A percentile compares a stretch with the other conserved stretches of the same genome.
phyloP scores from a whole-genome alignment of 106 monocot genomes.

The Allium sativum region DNA sequence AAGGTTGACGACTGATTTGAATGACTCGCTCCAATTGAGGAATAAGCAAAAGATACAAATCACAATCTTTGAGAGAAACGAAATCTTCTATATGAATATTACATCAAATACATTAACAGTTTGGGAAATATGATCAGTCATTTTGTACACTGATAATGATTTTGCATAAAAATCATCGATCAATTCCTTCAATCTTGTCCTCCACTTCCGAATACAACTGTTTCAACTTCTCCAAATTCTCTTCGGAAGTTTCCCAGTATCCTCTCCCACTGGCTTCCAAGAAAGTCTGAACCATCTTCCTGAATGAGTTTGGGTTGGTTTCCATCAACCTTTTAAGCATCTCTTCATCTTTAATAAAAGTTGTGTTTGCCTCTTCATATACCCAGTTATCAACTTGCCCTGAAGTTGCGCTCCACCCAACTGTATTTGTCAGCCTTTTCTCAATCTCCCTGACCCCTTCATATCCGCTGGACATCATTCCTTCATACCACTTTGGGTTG shows the following conservation, averaged over 20 bases:
- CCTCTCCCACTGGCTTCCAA: slow-evolving; percentile 69
- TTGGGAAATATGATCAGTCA: too few species aligned
- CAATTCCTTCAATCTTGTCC: slow-evolving; percentile 69
- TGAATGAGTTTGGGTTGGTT: slow-evolving; percentile 62
- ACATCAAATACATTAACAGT: too few species aligned
- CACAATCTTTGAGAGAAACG: too few species aligned
- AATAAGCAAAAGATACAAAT: too few species aligned
- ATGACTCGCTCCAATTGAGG: too few species aligned
- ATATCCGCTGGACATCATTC: slow-evolving; percentile 61
- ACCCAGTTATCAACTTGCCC: slow-evolving; percentile 83
- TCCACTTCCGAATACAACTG: slow-evolving; percentile 58
- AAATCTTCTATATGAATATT: too few species aligned
- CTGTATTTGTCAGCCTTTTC: slow-evolving; percentile 70
- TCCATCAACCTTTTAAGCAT: slow-evolving; percentile 56
- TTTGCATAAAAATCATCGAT: slow-evolving; percentile 30
- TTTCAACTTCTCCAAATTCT: slow-evolving; percentile 46
- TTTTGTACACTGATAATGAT: too few species aligned
- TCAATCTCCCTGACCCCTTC: slow-evolving; percentile 76
- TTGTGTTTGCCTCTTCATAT: slow-evolving; percentile 68
- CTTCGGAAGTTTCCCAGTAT: slow-evolving; percentile 69
- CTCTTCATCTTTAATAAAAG: slow-evolving; percentile 62
- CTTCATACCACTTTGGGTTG: slow-evolving; percentile 78
- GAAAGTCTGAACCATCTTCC: slow-evolving; percentile 73
- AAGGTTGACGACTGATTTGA: too few species aligned
- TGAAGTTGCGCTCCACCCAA: slow-evolving; percentile 72